Evolutionary conservation across 1,284 basidiomycete species (phyloP), one percentile per base, ranked within the genome.

Genomic region (Heterobasidion annosum): DNA sequence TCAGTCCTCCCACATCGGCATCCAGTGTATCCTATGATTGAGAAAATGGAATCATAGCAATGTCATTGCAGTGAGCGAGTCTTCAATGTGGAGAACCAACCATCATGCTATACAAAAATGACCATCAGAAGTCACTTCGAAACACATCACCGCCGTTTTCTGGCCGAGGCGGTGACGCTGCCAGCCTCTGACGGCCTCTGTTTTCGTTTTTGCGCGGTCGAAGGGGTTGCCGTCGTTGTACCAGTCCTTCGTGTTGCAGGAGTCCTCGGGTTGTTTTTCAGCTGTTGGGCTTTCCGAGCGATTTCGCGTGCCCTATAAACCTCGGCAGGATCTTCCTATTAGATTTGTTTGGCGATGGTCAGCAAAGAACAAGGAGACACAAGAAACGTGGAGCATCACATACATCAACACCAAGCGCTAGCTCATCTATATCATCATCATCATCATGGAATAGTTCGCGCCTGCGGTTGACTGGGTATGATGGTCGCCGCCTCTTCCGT

Each of bases 321-420:
- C 40, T 56, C 59, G 7, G 45, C 48, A 10, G 42, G 44, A 45
- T 56, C 49, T 34, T 60, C 51, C 59, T 57, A 32, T 49, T 33
- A 34, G 40, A 9, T 13, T 45, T 53, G 33, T 2, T 33, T 16
- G 12, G 1, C n/a, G 12, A 33, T 13, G 32, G 45, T 32, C 15
- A n/a, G 33, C 12, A 25, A 55, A 48, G 19, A 54, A 48, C 16
- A 52, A 35, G 15, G 51, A 35, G 50, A 55, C 48, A 50, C 18
- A 47, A 13, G 15, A 16, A 53, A 8, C 15, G 51, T 34, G 19
- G 25, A 16, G 54, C 35, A 51, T 53, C 43, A 59, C 70, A 58
- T 50, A 81, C 81, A 69, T 74, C 72, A 32, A 70, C 67, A 34
- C 77, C 76, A 64, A 83, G 73, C 71, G 76, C 72, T 34, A 83